phyloP scores from a whole-genome alignment of 2,329 filamentous ascomycete genomes.

The Paecilomyces sp. region DNA sequence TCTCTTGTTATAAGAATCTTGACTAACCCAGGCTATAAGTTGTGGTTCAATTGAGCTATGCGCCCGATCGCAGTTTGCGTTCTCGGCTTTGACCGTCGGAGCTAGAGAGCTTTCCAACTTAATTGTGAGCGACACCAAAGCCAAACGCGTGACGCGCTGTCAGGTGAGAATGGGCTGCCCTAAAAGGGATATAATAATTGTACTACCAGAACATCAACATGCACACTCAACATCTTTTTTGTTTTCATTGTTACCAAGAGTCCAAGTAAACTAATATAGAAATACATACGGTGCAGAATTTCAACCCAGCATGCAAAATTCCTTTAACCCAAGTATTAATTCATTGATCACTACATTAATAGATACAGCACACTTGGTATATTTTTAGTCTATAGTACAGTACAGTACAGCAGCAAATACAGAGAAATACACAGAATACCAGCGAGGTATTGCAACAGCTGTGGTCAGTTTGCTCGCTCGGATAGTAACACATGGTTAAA shows the following conservation, averaged over 20 bases:
- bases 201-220: not conserved
- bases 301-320: not conserved
- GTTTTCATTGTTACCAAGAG: too few species aligned
- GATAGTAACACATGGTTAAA: not conserved
- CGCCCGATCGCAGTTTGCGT: not conserved
- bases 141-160: constrained; percentile 21
- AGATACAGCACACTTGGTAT: not conserved
- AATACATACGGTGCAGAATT: not conserved
- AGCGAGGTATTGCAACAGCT: not conserved
- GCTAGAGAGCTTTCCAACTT: not conserved
- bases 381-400: not conserved
- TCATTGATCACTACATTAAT: too few species aligned
- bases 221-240: not conserved
- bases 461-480: not conserved
- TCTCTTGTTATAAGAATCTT: not conserved
- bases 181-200: not conserved
- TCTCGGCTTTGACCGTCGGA: not conserved
- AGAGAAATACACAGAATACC: not conserved
- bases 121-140: not conserved
- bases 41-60: not conserved
- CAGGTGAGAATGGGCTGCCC: constrained; percentile 14
- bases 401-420: not conserved
- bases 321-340: not conserved
- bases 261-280: not conserved
- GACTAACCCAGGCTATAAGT: not conserved